Conservation (phyloP, 108 stramenopile species). For the Cyclotella choctawhatcheeana region DNA sequence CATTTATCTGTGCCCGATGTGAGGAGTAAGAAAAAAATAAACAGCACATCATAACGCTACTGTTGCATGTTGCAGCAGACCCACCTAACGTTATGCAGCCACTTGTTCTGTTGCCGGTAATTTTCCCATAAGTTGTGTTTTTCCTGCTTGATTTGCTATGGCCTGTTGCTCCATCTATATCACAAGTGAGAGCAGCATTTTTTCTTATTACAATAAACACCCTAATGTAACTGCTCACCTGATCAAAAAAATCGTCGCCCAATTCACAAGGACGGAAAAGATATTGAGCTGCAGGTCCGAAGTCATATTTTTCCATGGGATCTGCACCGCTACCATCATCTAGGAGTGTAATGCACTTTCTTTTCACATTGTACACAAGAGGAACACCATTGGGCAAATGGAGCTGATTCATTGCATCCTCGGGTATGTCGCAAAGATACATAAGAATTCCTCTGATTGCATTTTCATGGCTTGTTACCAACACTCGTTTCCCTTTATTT, state of each 20-base stretch:
- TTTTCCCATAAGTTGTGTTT: too few relatives aligned
- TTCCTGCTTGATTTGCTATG: background rate
- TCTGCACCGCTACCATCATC: slow-evolving; percentile 65
- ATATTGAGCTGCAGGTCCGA: slow-evolving; percentile 78
- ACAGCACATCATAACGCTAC: too few relatives aligned
- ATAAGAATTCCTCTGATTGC: slow-evolving; percentile 93
- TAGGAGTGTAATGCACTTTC: slow-evolving; percentile 72
- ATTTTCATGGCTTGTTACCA: slow-evolving; percentile 93
- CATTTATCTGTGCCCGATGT: too few relatives aligned
- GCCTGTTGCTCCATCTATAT: slow-evolving; percentile 38
- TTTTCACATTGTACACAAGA: slow-evolving; percentile 74
- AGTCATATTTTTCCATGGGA: slow-evolving; percentile 67
- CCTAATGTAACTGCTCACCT: slow-evolving; percentile 20
- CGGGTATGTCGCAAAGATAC: slow-evolving; percentile 91
- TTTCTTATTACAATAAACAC: background rate
- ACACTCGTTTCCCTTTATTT: slow-evolving; percentile 84
- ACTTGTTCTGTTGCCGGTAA: slow-evolving; percentile 14
- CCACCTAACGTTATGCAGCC: background rate
- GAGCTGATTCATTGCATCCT: slow-evolving; percentile 84
- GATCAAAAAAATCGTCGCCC: slow-evolving; percentile 51
- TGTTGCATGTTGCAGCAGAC: too few relatives aligned
- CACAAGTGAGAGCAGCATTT: background rate
- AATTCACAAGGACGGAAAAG: slow-evolving; percentile 72
- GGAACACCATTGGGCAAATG: slow-evolving; percentile 91
- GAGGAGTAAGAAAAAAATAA: too few relatives aligned